These are phyloP conservation scores for Ceratobasidium papillatum DNA, from an alignment of 1,284 basidiomycete species.

Conservation along the genomic window DNA sequence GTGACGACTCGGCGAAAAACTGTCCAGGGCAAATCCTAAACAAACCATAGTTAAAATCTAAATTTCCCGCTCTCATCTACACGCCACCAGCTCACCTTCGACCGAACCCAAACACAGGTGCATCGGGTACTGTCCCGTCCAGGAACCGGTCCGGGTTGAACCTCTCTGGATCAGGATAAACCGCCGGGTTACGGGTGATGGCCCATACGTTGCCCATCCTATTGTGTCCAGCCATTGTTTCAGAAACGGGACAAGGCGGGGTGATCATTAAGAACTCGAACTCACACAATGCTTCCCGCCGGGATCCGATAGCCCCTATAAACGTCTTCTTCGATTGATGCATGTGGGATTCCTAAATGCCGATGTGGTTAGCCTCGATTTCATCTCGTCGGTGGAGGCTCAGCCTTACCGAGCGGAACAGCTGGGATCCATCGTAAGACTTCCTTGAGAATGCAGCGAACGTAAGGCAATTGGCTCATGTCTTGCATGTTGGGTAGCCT, in stretches of 20 bases:
- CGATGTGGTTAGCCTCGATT: slow-evolving; percentile 7
- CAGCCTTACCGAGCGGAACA: slow-evolving; percentile 28
- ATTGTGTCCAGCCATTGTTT: slow-evolving; percentile 6
- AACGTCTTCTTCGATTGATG: slow-evolving; percentile 25
- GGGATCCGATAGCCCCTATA: slow-evolving; percentile 37
- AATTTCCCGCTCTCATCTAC: neutral
- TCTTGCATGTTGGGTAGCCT: slow-evolving; percentile 35
- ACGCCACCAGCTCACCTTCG: slow-evolving; percentile 4
- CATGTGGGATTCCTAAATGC: slow-evolving; percentile 18
- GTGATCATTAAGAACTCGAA: neutral
- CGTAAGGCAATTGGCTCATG: slow-evolving; percentile 19
- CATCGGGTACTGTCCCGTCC: slow-evolving; percentile 28
- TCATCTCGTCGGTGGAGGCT: neutral
- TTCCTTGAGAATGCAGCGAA: slow-evolving; percentile 31
- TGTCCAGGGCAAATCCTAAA: slow-evolving; percentile 33
- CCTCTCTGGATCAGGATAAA: slow-evolving; percentile 33
- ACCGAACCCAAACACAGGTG: slow-evolving; percentile 34
- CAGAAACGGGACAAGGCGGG: neutral
- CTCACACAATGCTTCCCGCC: slow-evolving; percentile 37
- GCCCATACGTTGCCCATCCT: slow-evolving; percentile 38
- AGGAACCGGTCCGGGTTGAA: slow-evolving; percentile 41
- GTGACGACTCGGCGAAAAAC: slow-evolving; percentile 17
- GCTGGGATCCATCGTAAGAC: slow-evolving; percentile 23
- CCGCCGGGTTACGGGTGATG: slow-evolving; percentile 28
- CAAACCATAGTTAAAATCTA: neutral